A percentile compares a stretch with the other conserved stretches of the same genome.
Evolutionary conservation across 1,139 yeast genomes (phyloP).

Genomic region (Ogataea hybrid): DNA sequence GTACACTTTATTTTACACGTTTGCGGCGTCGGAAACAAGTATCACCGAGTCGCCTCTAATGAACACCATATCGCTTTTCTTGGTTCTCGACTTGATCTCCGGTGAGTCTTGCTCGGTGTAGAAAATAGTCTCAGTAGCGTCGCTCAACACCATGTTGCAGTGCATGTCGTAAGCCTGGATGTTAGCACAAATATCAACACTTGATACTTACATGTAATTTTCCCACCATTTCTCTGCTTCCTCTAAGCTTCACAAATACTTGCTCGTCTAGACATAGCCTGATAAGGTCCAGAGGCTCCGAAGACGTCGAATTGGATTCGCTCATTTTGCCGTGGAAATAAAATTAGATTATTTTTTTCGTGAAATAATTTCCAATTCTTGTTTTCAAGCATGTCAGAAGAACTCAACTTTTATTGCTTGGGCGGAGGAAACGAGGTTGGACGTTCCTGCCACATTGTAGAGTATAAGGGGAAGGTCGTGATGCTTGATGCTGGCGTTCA

Average conservation of each 20-base stretch:
- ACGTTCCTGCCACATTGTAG: constrained; percentile 88
- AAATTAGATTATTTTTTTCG: neutral
- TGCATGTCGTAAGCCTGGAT: constrained; percentile 84
- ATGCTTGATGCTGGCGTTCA: constrained; percentile 99
- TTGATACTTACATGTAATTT: constrained; percentile 59
- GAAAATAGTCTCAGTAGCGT: constrained; percentile 83
- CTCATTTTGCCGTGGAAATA: constrained; percentile 13
- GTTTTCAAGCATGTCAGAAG: constrained; percentile 14
- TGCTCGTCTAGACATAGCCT: constrained; percentile 84
- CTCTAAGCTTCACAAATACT: constrained; percentile 87
- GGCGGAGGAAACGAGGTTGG: constrained; percentile 99
- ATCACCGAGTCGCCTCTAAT: constrained; percentile 96
- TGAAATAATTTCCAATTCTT: neutral
- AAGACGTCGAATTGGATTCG: constrained; percentile 19
- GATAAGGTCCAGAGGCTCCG: constrained; percentile 84
- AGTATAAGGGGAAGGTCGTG: constrained; percentile 91
- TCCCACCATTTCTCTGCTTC: constrained; percentile 93
- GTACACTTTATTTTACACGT: constrained; percentile 15
- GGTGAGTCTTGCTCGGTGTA: constrained; percentile 47
- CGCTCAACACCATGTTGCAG: constrained; percentile 93
- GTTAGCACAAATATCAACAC: constrained; percentile 2
- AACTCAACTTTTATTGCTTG: constrained; percentile 68
- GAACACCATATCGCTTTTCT: constrained; percentile 84
- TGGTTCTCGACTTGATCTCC: constrained; percentile 49
- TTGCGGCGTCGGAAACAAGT: constrained; percentile 37